These are phyloP conservation scores for Yamagishiella unicocca DNA, from an alignment of 139 green algal species.

Conservation along the genomic window DNA sequence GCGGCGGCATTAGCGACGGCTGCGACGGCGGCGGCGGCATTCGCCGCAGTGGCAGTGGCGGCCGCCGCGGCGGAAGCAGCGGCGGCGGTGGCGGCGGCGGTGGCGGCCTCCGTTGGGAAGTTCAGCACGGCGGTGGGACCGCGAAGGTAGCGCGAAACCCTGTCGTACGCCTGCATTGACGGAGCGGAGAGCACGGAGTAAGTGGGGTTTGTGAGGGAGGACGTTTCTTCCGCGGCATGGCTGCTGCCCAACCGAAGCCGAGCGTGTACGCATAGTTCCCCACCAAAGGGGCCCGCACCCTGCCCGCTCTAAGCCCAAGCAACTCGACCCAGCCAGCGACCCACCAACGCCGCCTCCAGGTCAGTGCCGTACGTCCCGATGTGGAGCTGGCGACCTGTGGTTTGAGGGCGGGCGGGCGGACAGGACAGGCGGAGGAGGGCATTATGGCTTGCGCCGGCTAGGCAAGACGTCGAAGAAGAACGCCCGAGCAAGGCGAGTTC, in stretches of 20 bases:
- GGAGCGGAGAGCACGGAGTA: background rate
- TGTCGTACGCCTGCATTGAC: conserved; percentile 55
- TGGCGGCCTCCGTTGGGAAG: conserved; percentile 42
- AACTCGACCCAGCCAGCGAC: background rate
- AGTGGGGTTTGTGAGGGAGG: too few relatives aligned
- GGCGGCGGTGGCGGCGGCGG: background rate
- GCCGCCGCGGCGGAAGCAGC: background rate
- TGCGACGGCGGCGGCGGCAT: background rate
- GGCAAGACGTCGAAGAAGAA: too few relatives aligned
- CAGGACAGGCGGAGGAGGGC: too few relatives aligned
- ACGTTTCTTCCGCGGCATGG: too few relatives aligned
- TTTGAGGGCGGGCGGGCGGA: too few relatives aligned
- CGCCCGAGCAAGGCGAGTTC: too few relatives aligned
- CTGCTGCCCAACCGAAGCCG: too few relatives aligned
- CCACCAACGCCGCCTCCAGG: conserved; percentile 50
- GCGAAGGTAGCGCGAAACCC: conserved; percentile 55
- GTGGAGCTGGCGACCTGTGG: conserved; percentile 43
- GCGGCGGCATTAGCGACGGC: too few relatives aligned
- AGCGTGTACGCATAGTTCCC: too few relatives aligned
- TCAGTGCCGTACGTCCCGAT: conserved; percentile 60
- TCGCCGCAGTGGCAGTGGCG: background rate
- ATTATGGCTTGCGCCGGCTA: too few relatives aligned
- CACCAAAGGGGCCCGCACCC: too few relatives aligned
- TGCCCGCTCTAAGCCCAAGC: background rate
- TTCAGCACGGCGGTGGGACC: conserved; percentile 55